These are phyloP conservation scores for Penicillium tannophilum DNA, from an alignment of 495 filamentous ascomycete genomes.

Conservation along the genomic window DNA sequence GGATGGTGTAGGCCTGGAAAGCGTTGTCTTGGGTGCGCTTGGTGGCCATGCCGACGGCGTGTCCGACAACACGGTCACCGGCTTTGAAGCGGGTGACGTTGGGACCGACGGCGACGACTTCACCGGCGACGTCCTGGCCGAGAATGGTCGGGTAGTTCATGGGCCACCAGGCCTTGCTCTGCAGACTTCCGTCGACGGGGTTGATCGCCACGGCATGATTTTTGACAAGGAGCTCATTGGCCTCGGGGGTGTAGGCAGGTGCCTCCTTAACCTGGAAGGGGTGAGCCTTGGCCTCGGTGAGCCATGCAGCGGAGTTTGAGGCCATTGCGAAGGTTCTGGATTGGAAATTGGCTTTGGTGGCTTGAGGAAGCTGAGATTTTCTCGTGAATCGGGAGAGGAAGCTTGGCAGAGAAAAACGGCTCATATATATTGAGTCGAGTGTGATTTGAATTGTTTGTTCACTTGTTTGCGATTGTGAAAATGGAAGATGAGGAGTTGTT, in stretches of 20 bases:
- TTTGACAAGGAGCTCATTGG: constrained; percentile 41
- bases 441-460: not conserved
- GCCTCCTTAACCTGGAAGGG: constrained; percentile 40
- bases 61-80: constrained; percentile 48
- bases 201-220: constrained; percentile 49
- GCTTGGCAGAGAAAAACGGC: not conserved
- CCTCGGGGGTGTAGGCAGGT: constrained; percentile 33
- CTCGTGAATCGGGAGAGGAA: not conserved
- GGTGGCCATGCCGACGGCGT: constrained; percentile 11
- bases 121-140: constrained; percentile 47
- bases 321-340: not conserved
- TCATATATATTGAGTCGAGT: not conserved
- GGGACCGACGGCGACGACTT: constrained; percentile 38
- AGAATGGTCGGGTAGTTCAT: constrained; percentile 35
- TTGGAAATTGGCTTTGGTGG: not conserved
- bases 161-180: constrained; percentile 15
- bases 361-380: not conserved
- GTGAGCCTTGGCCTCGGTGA: constrained; percentile 25
- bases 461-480: not conserved
- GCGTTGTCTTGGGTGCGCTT: constrained; percentile 29
- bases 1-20: constrained; percentile 51
- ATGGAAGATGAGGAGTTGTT: not conserved
- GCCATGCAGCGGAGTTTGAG: constrained; percentile 44
- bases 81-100: constrained; percentile 37
- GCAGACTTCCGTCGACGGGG: constrained; percentile 38